Evolutionary conservation across 345 rosid species (phyloP).

Genomic region (Murraya paniculata): DNA sequence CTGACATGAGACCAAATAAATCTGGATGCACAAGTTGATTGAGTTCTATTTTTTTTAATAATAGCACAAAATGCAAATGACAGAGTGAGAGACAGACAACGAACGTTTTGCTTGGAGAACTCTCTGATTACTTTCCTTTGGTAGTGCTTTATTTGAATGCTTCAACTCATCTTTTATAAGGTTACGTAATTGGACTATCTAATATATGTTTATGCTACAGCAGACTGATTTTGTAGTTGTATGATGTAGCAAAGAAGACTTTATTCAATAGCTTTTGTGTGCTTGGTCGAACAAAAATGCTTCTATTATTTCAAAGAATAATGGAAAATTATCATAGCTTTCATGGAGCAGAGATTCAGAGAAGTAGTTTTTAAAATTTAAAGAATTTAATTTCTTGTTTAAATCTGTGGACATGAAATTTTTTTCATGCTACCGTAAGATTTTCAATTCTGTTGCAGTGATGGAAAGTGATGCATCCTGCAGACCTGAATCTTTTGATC

Average conservation of each 20-base stretch:
- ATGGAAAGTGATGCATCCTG: neutral
- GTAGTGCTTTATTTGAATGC: too few relatives aligned
- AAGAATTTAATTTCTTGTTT: neutral
- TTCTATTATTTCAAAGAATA: neutral
- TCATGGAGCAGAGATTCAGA: neutral
- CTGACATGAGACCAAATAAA: too few relatives aligned
- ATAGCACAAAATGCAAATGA: too few relatives aligned
- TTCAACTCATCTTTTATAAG: neutral
- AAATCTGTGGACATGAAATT: neutral
- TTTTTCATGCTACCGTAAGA: neutral
- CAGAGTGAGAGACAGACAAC: too few relatives aligned
- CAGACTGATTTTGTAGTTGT: neutral
- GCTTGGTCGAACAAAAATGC: neutral
- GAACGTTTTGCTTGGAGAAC: too few relatives aligned
- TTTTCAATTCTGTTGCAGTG: neutral
- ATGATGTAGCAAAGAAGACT: neutral
- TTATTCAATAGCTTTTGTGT: neutral
- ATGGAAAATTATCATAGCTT: neutral
- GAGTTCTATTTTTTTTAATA: too few relatives aligned
- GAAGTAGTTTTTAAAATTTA: neutral
- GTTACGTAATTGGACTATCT: neutral
- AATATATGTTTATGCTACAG: neutral
- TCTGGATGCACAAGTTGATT: too few relatives aligned
- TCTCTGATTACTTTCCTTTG: too few relatives aligned
- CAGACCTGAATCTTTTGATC: constrained; percentile 68